A percentile compares a stretch with the other conserved stretches of the same genome.
phyloP scores from a whole-genome alignment of 2,329 filamentous ascomycete genomes.

The Exophiala oligosperma region DNA sequence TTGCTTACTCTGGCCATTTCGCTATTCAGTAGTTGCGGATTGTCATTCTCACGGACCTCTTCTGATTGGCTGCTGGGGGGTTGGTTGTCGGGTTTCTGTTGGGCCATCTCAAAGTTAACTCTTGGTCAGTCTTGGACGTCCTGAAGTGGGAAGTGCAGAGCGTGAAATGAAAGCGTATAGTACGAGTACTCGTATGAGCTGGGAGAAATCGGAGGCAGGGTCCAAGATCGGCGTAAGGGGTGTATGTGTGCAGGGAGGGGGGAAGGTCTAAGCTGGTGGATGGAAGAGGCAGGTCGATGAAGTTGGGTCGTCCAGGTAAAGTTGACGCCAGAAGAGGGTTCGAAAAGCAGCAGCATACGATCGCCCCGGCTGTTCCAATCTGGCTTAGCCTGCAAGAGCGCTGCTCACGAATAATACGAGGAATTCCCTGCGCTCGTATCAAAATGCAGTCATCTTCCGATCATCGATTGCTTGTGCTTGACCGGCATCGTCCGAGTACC shows the following conservation, averaged over 20 bases:
- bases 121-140: background rate
- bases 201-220: background rate
- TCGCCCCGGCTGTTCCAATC: background rate
- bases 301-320: conserved; percentile 1
- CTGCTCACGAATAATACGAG: no score
- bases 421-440: no score
- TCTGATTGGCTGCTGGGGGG: conserved; percentile 10
- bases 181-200: no score
- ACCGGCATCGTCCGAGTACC: no score
- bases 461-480: no score
- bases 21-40: conserved; percentile 21
- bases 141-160: background rate
- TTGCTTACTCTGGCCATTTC: conserved; percentile 29
- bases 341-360: background rate
- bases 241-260: background rate
- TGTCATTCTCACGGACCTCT: conserved; percentile 7
- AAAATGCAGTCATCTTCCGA: no score
- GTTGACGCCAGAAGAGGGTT: background rate
- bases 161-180: background rate
- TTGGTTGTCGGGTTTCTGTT: conserved; percentile 12
- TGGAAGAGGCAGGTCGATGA: background rate
- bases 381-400: background rate
- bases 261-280: background rate
- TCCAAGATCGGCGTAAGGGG: background rate
- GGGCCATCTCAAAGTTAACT: conserved; percentile 14